Evolutionary conservation across 108 stramenopile genomes (phyloP), one percentile per base, ranked within the genome.

Genomic region (Parietichytrium sp.): DNA sequence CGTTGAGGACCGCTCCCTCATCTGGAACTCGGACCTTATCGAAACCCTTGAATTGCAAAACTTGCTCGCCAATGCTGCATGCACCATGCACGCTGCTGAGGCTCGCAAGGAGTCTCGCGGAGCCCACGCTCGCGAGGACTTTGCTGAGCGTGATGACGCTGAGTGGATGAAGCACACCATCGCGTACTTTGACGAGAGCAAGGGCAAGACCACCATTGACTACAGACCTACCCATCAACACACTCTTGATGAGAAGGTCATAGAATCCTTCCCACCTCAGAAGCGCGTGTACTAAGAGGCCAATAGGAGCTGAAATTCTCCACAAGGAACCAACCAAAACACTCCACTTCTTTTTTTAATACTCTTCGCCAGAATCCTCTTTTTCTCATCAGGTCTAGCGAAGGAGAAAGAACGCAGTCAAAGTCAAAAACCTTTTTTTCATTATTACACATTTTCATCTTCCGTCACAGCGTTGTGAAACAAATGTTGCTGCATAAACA

Each of bases 21-120:
- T 98, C 79, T 99, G 98, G 98, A 99, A 99, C 86, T 98, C 97
- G 4, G 97, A 99, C 88, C 88, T 99, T 49, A 93, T 99, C 30
- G 98, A 99, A 87, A 94, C 96, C 15, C 83, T 98, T 48, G 96
- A 96, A 86, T 86, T 96, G 31, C 90, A 91, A 36, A 98, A 96
- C 86, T 85, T 96, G 4, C 79, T 99, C 16, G 90, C 89, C 13
- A 95, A 96, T 81, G 97, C 98, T 42, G 91, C 96, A 31, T 94
- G 95, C 49, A 99, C 98, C 42, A 98, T 99, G 91, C 94, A 97
- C 80, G 91, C 94, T 45, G 98, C 98, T 27, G 95, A 98, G 85
- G 90, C 87, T 30, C 90, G 98, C 3, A 98, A 96, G 91, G 98
- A 99, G 89, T 87, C 85, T 52, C 90, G 98, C 47, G 98, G 98